A percentile compares a stretch with the other conserved stretches of the same genome.
These are phyloP conservation scores for Rhytidiadelphus loreus DNA, from an alignment of 225 moss, liverwort and hornwort species.

Conservation along the genomic window DNA sequence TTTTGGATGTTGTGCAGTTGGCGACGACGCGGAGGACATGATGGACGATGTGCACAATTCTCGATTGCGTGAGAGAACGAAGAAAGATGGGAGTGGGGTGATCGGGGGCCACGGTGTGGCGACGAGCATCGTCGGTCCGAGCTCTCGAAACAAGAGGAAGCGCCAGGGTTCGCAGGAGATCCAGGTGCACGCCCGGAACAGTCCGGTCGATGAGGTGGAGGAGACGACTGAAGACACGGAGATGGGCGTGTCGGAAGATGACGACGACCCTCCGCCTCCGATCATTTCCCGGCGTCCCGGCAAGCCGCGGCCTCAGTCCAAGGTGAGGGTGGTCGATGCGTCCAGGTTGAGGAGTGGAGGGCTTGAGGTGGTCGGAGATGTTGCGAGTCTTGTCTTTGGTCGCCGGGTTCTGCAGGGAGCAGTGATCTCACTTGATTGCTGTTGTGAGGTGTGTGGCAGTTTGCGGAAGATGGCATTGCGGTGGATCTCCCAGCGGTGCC, in stretches of 20 bases:
- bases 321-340: conserved; percentile 35
- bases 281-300: conserved; percentile 63
- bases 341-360: not conserved
- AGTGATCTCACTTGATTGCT: not conserved
- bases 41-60: conserved; percentile 78
- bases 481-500: conserved; percentile 81
- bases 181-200: conserved; percentile 51
- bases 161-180: conserved; percentile 76
- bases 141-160: conserved; percentile 75
- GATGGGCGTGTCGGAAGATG: conserved; percentile 78
- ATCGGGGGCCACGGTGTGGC: conserved; percentile 21
- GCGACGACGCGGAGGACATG: conserved; percentile 80
- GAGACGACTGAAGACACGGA: conserved; percentile 86
- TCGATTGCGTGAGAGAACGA: conserved; percentile 71
- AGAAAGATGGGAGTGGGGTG: conserved; percentile 47
- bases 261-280: conserved; percentile 84
- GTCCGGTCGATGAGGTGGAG: conserved; percentile 62
- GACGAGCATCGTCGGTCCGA: conserved; percentile 32
- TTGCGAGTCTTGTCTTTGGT: not conserved
- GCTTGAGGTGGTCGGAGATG: not conserved
- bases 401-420: not conserved
- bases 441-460: conserved; percentile 37
- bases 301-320: conserved; percentile 62
- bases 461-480: conserved; percentile 58
- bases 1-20: conserved; percentile 32